A percentile compares a stretch with the other conserved stretches of the same genome.
Evolutionary conservation across 768 basidiomycete species (phyloP).

Genomic region (Crepidotus variabilis): DNA sequence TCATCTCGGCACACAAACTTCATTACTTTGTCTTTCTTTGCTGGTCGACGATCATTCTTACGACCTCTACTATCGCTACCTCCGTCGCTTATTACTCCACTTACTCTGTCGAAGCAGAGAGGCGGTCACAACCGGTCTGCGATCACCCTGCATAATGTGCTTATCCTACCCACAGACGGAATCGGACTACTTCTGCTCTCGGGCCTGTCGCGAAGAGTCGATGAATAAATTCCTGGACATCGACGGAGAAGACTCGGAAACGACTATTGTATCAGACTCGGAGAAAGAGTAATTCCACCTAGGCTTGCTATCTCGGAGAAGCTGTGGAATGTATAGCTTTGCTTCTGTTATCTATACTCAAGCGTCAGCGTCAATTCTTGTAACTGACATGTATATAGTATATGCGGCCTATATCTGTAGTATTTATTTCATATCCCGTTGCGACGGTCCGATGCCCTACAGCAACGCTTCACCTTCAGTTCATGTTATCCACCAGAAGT

Average conservation of each 20-base stretch:
- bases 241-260: conserved; percentile 4
- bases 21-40: not conserved
- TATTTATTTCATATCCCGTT: no score
- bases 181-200: conserved; percentile 60
- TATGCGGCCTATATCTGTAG: no score
- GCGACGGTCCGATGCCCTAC: no score
- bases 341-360: not conserved
- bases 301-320: not conserved
- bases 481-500: no score
- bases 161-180: conserved; percentile 54
- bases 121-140: conserved; percentile 50
- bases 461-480: no score
- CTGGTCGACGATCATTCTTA: not conserved
- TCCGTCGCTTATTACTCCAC: not conserved
- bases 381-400: no score
- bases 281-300: conserved; percentile 7
- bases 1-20: conserved; percentile 1
- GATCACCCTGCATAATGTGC: conserved; percentile 62
- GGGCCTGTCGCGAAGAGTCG: conserved; percentile 56
- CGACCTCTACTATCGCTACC: not conserved
- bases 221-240: conserved; percentile 40
- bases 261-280: conserved; percentile 8
- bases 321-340: not conserved
- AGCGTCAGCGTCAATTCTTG: no score
- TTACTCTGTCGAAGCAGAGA: conserved; percentile 37